Conservation (phyloP, 495 filamentous ascomycete species). For the Penicillium goetzii region DNA sequence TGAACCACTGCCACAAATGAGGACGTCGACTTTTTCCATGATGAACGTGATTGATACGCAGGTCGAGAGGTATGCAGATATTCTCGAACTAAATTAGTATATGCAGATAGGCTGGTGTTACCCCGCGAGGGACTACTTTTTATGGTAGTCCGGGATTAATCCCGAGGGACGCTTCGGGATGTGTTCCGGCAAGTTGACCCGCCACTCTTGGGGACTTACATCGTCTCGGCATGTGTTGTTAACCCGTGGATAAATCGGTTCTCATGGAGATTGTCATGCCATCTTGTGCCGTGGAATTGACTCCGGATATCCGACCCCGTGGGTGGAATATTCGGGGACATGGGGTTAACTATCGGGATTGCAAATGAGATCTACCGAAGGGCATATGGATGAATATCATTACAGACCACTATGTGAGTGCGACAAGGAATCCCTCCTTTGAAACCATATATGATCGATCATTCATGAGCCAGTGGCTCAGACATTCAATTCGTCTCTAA, state of each 20-base stretch:
- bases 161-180: constrained; percentile 29
- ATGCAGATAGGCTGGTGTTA: constrained; percentile 6
- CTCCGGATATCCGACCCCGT: constrained; percentile 5
- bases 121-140: constrained; percentile 22
- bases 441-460: constrained; percentile 1
- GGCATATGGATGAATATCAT: no score
- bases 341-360: background rate
- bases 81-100: background rate
- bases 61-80: background rate
- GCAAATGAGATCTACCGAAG: background rate
- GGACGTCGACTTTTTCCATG: constrained; percentile 51
- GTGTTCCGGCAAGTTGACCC: constrained; percentile 18
- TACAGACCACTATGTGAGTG: no score
- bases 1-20: constrained; percentile 70
- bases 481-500: constrained; percentile 32
- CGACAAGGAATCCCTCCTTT: no score
- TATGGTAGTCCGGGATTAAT: constrained; percentile 22
- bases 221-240: constrained; percentile 9
- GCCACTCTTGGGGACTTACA: background rate
- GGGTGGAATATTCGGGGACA: background rate
- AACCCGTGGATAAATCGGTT: background rate
- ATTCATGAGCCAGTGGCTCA: constrained; percentile 2
- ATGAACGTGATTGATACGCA: background rate
- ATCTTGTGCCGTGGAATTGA: background rate
- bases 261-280: background rate